A percentile compares a stretch with the other conserved stretches of the same genome.
phyloP scores from a whole-genome alignment of 2,329 filamentous ascomycete genomes.

The Pleurostoma richardsiae region DNA sequence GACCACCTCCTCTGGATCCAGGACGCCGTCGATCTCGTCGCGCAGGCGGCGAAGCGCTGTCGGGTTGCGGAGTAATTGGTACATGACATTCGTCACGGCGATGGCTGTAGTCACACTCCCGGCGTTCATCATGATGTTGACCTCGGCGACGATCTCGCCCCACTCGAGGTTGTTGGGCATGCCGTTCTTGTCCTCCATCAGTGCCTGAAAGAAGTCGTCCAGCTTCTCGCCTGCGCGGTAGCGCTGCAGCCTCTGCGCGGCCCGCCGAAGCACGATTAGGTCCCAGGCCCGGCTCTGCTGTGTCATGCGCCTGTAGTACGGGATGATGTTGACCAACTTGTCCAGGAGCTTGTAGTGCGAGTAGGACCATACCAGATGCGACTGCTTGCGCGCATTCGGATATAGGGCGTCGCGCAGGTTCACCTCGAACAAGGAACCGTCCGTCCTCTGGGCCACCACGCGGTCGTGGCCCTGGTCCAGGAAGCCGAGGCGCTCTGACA shows the following conservation, averaged over 20 bases:
- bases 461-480: slow-evolving; percentile 43
- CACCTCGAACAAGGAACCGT: slow-evolving; percentile 38
- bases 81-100: slow-evolving; percentile 39
- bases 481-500: slow-evolving; percentile 44
- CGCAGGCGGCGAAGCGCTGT: slow-evolving; percentile 29
- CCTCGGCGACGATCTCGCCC: slow-evolving; percentile 54
- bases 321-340: slow-evolving; percentile 40
- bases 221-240: slow-evolving; percentile 48
- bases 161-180: slow-evolving; percentile 40
- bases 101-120: slow-evolving; percentile 43
- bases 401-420: slow-evolving; percentile 47
- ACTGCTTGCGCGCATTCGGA: slow-evolving; percentile 43
- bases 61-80: slow-evolving; percentile 44
- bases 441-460: slow-evolving; percentile 32
- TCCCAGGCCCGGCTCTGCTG: slow-evolving; percentile 36
- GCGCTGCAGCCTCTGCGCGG: slow-evolving; percentile 34
- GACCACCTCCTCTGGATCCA: slow-evolving; percentile 35
- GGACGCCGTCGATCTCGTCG: slow-evolving; percentile 37
- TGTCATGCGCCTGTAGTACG: slow-evolving; percentile 32
- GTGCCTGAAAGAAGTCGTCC: slow-evolving; percentile 51
- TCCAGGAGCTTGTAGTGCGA: slow-evolving; percentile 42
- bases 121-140: slow-evolving; percentile 47
- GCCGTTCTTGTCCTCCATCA: slow-evolving; percentile 44
- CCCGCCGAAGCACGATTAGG: slow-evolving; percentile 40
- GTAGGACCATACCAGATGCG: slow-evolving; percentile 43